Base-by-base conservation (phyloP, 164 flowering plant genomes). In the Stephania japonica region DNA sequence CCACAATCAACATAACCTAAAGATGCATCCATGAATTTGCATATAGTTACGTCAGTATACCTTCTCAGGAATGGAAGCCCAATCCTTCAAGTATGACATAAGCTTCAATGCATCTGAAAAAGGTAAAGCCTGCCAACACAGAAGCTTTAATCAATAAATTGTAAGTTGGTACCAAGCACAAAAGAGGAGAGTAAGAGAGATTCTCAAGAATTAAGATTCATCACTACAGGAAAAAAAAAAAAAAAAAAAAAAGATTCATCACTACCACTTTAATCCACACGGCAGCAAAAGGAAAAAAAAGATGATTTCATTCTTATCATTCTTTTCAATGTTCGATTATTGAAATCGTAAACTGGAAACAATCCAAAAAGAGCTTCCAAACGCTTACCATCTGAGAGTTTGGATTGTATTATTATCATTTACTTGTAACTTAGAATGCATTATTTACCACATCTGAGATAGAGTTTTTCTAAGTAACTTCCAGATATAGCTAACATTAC, bases 31-130 rank as follows among this genome's bases (percentile, higher is more conserved):
- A 43, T 24, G 14, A 49, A 53, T 8, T 23, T 50, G 13, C 10
- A 14, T 16, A 70, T 5, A 7, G 23, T 18, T 53, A 13, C 43
- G 62, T 42, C 32, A 13, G 25, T 42, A 32, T 67, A 93, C 99
- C 99, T 90, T 93, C 73, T 90, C 95, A 73, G 88, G 90, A 78
- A 73, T 78, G 18, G 80, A 73, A 50, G 85, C 78, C 99, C 98
- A 95, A 50, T 87, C 89, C 82, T 87, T 90, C 83, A 89, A 77
- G 81, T 85, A 92, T 23, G 87, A 80, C 78, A 94, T 78, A 73
- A 94, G 90, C 84, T 87, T 92, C 78, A 94, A 82, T 68, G 93
- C 92, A 87, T 92, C 97, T 44, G 97, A 86, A 79, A 94, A 94
- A 50, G 98, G 97, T 78, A 94, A 78, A 67, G 94, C 87, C 97